Base-by-base conservation (phyloP, 108 stramenopile genomes). In the Stephanodiscus minutulus region DNA sequence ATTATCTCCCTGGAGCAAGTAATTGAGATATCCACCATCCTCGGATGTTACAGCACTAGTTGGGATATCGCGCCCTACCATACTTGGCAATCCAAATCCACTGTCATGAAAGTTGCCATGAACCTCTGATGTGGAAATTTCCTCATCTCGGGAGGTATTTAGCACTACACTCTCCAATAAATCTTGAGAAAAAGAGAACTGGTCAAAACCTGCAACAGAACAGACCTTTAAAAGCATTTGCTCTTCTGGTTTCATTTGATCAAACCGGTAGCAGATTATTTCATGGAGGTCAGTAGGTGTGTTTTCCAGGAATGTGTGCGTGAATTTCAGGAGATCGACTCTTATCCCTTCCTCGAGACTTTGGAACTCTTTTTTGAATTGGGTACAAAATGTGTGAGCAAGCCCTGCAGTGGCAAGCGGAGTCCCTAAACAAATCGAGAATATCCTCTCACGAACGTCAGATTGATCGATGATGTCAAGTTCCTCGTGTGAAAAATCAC, bases 1-100 rank as follows among this genome's bases (percentile, higher is more conserved):
- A 50, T 66, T 56, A 46, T 49, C 64, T 35, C 70, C 70, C 55
- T 71, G 70, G 64, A 71, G 66, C 70, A 71, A 52, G 48, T 71
- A 65, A 28, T 57, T 57, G n/a, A 57, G 41, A 21, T 68, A 44
- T 15, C 43, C 44, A 33, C 57, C 58, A 28, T 57, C 55, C 10
- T 66, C 27, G 20, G 70, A 48, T 33, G 13, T n/a, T 11, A 44
- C 48, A n/a, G 36, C 64, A 66, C 49, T 65, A 15, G 29, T 57
- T 43, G 67, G 56, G 21, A 68, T 41, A 28, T 54, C 67, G 53
- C 56, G 28, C 7, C 63, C 63, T 11, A 71, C 17, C 27, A 49
- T 50, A 12, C 17, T 53, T 54, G 64, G 70, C n/a, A 71, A 21
- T 44, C 15, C 13, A 2, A 44, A 13, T 44, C 43, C 43, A 13